These are phyloP conservation scores for Hypoxylon sp. DNA, from an alignment of 2,329 filamentous ascomycete genomes.

Conservation along the genomic window DNA sequence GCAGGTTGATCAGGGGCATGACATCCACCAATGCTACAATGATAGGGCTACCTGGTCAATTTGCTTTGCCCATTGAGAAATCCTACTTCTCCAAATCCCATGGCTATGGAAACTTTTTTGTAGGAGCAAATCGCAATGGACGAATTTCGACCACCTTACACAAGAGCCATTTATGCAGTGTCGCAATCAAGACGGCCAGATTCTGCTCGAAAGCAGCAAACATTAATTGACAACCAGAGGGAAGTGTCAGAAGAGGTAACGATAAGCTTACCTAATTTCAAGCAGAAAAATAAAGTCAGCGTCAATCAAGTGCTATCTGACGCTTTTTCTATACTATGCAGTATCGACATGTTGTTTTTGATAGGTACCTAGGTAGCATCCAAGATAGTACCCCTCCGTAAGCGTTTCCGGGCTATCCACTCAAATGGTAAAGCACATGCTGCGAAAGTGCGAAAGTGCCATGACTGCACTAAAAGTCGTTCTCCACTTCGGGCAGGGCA, in stretches of 20 bases:
- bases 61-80: conserved; percentile 16
- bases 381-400: conserved; percentile 7
- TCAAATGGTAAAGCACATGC: conserved; percentile 22
- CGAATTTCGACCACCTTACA: conserved; percentile 7
- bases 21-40: conserved; percentile 28
- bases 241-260: conserved; percentile 24
- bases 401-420: conserved; percentile 27
- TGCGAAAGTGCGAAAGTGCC: conserved; percentile 12
- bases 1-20: conserved; percentile 32
- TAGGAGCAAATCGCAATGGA: conserved; percentile 28
- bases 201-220: conserved; percentile 17
- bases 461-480: conserved; percentile 25
- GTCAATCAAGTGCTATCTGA: conserved; percentile 25
- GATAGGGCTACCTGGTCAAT: conserved; percentile 35
- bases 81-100: conserved; percentile 43
- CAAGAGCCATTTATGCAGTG: conserved; percentile 33
- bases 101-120: conserved; percentile 35
- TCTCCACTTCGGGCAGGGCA: conserved; percentile 42
- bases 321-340: conserved; percentile 12
- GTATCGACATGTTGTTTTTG: conserved; percentile 1
- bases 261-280: conserved; percentile 14
- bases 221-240: conserved; percentile 4
- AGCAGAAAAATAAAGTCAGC: conserved; percentile 15
- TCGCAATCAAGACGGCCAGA: conserved; percentile 4
- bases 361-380: conserved; percentile 30